Evolutionary conservation across 2,329 filamentous ascomycete genomes (phyloP), one percentile per base, ranked within the genome.

Genomic region (Alternaria brassicae): DNA sequence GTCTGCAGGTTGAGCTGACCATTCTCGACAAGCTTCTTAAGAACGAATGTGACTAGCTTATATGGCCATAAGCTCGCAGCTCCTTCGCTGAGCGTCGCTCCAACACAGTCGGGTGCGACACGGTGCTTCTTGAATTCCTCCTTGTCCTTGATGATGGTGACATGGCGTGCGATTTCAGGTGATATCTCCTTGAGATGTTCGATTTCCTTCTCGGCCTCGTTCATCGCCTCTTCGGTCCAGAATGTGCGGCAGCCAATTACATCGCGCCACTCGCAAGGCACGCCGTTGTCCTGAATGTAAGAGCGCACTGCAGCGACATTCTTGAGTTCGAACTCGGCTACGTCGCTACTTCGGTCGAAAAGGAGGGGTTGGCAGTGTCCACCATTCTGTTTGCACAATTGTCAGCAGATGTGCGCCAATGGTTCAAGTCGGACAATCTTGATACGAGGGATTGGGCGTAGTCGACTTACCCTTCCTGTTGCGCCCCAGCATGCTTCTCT

Each of bases 1-100:
- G 90, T 93, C 77, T 93, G 91, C 25, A 94, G 81, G 69, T 93
- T 93, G 70, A 93, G 87, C 9, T 71, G 74, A 2, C 73, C 77
- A 2, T 76, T 74, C 17, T 81, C 77, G 7, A 85, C 69, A 0
- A 91, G 82, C 8, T 80, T 76, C 72, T 91, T 86, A 1, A 96
- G 79, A 0, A 93, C 82, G 77, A 88, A 89, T 1, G 87, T 81
- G 2, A 96, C 88, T 17, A 96, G 85, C 78, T 95, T 96, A 77
- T 96, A 96, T 0, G 92, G 92, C 90, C 90, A 93, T 44, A 92
- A 74, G 66, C 87, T 87, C 0, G 88, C 90, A 0, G 91, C 91
- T 40, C 86, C 80, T 39, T 81, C 80, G 61, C 89, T 89, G 15
- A 89, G 79, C 3, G 92, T 83, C 6, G 88, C 90, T 2, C 88